These are phyloP conservation scores for Trametes versicolor DNA, from an alignment of 1,284 basidiomycete genomes.

Conservation along the genomic window DNA sequence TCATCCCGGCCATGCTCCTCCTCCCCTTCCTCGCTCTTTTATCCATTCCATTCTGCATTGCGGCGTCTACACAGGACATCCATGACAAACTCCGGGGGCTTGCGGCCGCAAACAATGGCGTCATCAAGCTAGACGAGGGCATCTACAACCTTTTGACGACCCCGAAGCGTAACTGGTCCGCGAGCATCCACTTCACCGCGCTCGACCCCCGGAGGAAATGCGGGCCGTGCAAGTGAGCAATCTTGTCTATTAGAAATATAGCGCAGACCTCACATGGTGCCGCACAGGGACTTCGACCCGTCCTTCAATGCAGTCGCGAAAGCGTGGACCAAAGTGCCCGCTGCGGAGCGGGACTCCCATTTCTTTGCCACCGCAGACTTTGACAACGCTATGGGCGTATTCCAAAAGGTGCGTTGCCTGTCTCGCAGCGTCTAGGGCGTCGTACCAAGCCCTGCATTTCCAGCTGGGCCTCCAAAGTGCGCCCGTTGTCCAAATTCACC, in stretches of 20 bases:
- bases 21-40: conserved; percentile 55
- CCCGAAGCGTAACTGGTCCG: conserved; percentile 85
- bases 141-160: conserved; percentile 81
- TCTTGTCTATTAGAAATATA: conserved; percentile 16
- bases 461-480: conserved; percentile 79
- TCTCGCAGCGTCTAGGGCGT: background rate
- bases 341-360: conserved; percentile 75
- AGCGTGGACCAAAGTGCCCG: conserved; percentile 75
- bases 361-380: conserved; percentile 96
- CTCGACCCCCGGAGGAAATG: conserved; percentile 82
- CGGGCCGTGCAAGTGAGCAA: conserved; percentile 76
- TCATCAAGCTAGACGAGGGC: conserved; percentile 82
- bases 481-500: conserved; percentile 84
- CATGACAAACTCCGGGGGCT: conserved; percentile 68
- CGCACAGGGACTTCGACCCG: conserved; percentile 82
- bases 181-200: conserved; percentile 87
- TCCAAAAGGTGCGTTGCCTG: conserved; percentile 75
- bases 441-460: conserved; percentile 40
- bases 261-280: background rate
- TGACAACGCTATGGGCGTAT: conserved; percentile 76
- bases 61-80: conserved; percentile 50
- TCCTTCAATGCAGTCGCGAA: conserved; percentile 82
- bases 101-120: conserved; percentile 75
- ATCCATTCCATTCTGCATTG: conserved; percentile 54
- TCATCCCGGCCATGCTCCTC: conserved; percentile 49